Conservation (phyloP, 768 basidiomycete species). For the Tricholoma terreum region DNA sequence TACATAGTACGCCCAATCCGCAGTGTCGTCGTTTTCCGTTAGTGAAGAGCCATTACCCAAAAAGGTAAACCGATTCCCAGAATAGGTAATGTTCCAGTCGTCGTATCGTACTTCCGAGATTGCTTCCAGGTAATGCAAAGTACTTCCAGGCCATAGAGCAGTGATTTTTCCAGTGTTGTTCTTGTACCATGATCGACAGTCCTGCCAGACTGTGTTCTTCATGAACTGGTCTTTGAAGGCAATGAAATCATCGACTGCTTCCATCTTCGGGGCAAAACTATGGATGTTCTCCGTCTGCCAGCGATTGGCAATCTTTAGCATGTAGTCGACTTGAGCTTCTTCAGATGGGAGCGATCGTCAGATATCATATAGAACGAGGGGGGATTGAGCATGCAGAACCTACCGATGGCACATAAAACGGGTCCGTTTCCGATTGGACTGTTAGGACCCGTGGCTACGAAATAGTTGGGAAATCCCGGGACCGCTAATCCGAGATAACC, state of each 20-base stretch:
- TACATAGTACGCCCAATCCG: constrained; percentile 34
- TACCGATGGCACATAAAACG: constrained; percentile 29
- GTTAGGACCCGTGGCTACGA: constrained; percentile 31
- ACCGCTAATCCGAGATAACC: too few species aligned
- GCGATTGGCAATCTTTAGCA: constrained; percentile 30
- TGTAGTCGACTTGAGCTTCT: constrained; percentile 34
- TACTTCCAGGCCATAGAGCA: constrained; percentile 35
- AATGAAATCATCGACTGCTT: constrained; percentile 33
- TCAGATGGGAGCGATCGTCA: not conserved
- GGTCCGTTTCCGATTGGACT: constrained; percentile 35
- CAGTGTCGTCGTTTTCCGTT: constrained; percentile 27
- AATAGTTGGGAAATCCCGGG: constrained; percentile 34
- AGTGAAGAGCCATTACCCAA: constrained; percentile 35
- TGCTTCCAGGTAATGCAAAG: constrained; percentile 34
- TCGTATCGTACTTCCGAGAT: constrained; percentile 31
- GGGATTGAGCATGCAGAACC: not conserved
- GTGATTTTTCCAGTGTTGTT: constrained; percentile 26
- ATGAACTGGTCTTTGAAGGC: constrained; percentile 31
- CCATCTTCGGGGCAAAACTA: constrained; percentile 31
- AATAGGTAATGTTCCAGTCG: constrained; percentile 33
- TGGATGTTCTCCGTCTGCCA: constrained; percentile 37
- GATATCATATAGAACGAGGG: not conserved
- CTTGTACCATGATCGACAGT: constrained; percentile 36
- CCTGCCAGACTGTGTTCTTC: constrained; percentile 31
- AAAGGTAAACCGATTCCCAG: constrained; percentile 32